A percentile compares a stretch with the other conserved stretches of the same genome.
phyloP scores from a whole-genome alignment of 129 eudicot species.

The Lonicera japonica region DNA sequence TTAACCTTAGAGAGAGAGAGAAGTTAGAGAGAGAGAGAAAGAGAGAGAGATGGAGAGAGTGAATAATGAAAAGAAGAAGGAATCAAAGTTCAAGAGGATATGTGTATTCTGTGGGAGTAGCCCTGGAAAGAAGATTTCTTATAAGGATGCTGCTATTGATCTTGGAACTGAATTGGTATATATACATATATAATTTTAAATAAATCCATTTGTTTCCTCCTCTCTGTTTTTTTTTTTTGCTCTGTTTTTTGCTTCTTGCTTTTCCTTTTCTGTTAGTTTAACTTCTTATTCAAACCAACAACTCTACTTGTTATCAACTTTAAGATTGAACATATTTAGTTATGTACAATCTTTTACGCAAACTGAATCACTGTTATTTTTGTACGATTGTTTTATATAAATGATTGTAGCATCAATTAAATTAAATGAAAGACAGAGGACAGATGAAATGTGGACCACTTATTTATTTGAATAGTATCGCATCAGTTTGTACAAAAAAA shows the following conservation, averaged over 20 bases:
- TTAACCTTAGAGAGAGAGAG: conserved; percentile 9
- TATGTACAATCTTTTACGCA: too few species aligned
- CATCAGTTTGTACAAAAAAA: too few species aligned
- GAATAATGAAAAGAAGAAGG: conserved; percentile 1
- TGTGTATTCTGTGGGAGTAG: conserved; percentile 30
- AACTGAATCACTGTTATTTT: too few species aligned
- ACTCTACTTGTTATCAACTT: too few species aligned
- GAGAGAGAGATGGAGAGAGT: conserved; percentile 9
- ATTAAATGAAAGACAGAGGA: too few species aligned
- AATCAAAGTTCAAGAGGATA: conserved; percentile 20
- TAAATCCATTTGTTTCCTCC: neutral
- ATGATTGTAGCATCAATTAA: too few species aligned
- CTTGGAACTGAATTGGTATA: conserved; percentile 19
- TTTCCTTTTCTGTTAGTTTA: neutral
- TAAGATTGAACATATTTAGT: too few species aligned
- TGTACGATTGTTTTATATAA: too few species aligned
- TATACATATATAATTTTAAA: neutral
- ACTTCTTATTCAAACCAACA: neutral
- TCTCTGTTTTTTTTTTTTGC: neutral
- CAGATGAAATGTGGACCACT: too few species aligned
- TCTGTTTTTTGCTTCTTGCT: neutral
- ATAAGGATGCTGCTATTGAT: conserved; percentile 19
- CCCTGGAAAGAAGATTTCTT: conserved; percentile 17
- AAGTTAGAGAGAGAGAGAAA: neutral
- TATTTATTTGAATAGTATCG: too few species aligned